Evolutionary conservation across 257 asterid species (phyloP), one percentile per base, ranked within the genome.

Genomic region (Solanum sejunctum): DNA sequence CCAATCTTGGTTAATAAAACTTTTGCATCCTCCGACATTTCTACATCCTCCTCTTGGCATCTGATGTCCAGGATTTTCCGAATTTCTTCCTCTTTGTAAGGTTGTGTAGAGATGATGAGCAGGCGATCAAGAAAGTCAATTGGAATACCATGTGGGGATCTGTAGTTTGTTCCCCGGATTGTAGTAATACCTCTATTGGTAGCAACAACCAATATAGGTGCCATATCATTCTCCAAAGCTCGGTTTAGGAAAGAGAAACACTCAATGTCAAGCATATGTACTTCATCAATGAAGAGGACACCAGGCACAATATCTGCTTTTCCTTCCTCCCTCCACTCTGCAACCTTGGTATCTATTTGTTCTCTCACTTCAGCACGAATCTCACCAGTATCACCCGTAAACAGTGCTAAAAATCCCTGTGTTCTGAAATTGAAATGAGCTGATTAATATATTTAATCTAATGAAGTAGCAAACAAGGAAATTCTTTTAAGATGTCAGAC

Each of bases 281-380:
- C 99, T 91, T 96, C 98, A 5, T 96, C 99, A 20, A 96, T 96
- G 88, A 96, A 96, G 82, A 96, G 97, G 63, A 96, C 98, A 8
- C 99, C 99, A 1, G 99, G 99, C 23, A 95, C 88, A 39, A 96
- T 94, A 88, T 96, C 99, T 1, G 99, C 98, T 85, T 95, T 95
- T 52, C 99, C 99, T 92, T 96, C 99, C 85, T 96, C 99, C 72
- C 98, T 88, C 99, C 99, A 96, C 89, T 96, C 99, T 21, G 98
- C 98, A 84, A 96, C 98, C 87, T 96, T 96, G 18, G 98, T 95
- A 90, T 93, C 99, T 18, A 96, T 96, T 77, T 96, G 98, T 87
- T 96, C 99, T 91, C 99, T 88, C 75, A 96, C 99, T 89, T 96
- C 99, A 43, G 96, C 93, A 66, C 97, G 98, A 47, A 96, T 93